phyloP scores from a whole-genome alignment of 441 rosid species.

The Flueggea neowawraea region DNA sequence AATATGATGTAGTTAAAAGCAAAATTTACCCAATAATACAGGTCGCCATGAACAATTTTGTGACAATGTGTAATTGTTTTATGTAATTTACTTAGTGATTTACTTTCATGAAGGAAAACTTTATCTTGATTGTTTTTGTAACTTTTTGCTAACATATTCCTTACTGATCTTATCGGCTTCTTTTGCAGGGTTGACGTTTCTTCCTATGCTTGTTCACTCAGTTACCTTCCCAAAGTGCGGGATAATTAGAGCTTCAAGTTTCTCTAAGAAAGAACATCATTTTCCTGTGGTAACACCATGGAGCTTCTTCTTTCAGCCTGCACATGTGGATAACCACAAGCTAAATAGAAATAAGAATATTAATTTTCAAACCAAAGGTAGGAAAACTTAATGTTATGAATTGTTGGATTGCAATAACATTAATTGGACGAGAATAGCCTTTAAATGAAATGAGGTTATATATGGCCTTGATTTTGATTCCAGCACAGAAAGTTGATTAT shows the following conservation, averaged over 20 bases:
- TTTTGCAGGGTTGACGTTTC: slow-evolving; percentile 33
- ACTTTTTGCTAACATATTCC: not conserved
- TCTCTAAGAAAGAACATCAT: slow-evolving; percentile 18
- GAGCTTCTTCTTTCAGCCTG: slow-evolving; percentile 21
- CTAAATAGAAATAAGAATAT: slow-evolving; percentile 14
- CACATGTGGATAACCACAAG: slow-evolving; percentile 9
- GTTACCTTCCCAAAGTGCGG: slow-evolving; percentile 27
- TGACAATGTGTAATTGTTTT: too few species aligned
- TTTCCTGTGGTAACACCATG: slow-evolving; percentile 14
- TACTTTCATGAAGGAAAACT: too few species aligned
- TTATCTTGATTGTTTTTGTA: too few species aligned
- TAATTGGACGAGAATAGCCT: not conserved
- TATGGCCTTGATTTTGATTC: slow-evolving; percentile 3
- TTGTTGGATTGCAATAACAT: not conserved
- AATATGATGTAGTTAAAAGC: too few species aligned
- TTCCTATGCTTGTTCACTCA: slow-evolving; percentile 27
- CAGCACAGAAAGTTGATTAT: slow-evolving; percentile 5
- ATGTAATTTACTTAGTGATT: too few species aligned
- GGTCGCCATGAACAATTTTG: too few species aligned
- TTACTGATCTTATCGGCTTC: not conserved
- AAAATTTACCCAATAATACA: too few species aligned
- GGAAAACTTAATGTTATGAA: slow-evolving; percentile 1
- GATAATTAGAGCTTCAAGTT: slow-evolving; percentile 27
- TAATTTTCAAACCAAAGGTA: slow-evolving; percentile 10
- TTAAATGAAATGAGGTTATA: not conserved